A percentile compares a stretch with the other conserved stretches of the same genome.
phyloP scores from a whole-genome alignment of 768 basidiomycete species.

The Cystofilobasidium ferigula region DNA sequence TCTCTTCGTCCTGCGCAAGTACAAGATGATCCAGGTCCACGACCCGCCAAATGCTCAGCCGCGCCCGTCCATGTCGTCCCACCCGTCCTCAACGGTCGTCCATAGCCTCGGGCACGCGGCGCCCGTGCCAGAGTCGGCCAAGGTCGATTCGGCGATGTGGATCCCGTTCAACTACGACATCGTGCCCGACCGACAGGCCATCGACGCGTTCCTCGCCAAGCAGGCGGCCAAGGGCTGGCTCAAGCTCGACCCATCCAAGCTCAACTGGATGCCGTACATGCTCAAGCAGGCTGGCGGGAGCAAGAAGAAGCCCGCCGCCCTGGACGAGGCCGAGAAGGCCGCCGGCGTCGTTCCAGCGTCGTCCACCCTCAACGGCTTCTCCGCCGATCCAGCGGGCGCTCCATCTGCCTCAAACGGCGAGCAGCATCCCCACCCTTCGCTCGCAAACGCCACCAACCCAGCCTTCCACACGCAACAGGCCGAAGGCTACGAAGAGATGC shows the following conservation, averaged over 20 bases:
- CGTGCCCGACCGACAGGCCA: slow-evolving; percentile 56
- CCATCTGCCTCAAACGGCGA: too few species aligned
- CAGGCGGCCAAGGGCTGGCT: slow-evolving; percentile 74
- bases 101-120: slow-evolving; percentile 3
- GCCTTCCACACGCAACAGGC: background rate
- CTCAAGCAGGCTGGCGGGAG: slow-evolving; percentile 35
- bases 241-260: slow-evolving; percentile 58
- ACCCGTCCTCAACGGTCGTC: background rate
- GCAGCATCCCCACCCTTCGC: background rate
- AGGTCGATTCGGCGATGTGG: slow-evolving; percentile 21
- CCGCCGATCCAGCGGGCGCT: background rate
- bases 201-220: slow-evolving; percentile 53
- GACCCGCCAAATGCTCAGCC: background rate
- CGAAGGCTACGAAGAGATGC: background rate
- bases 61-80: background rate
- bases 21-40: slow-evolving; percentile 54
- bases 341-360: background rate
- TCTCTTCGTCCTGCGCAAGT: slow-evolving; percentile 57
- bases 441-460: slow-evolving; percentile 3
- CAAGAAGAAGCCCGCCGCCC: background rate
- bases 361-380: background rate
- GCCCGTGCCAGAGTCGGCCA: slow-evolving; percentile 8
- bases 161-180: slow-evolving; percentile 65
- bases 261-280: slow-evolving; percentile 93
- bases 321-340: background rate